These are phyloP conservation scores for Ogataea ramenticola DNA, from an alignment of 805 yeast species.

Conservation along the genomic window DNA sequence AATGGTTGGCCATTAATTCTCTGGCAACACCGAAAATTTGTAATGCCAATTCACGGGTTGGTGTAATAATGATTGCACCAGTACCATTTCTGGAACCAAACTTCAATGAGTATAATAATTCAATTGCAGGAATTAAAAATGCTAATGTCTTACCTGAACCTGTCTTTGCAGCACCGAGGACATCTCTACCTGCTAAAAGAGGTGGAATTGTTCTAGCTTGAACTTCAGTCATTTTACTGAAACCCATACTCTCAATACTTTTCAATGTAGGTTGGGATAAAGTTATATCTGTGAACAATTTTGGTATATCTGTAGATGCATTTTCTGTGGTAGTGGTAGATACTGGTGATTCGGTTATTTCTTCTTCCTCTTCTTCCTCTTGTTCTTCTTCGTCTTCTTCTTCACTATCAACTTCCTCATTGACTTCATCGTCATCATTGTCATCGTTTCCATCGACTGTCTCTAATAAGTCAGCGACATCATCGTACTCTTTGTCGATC, in stretches of 20 bases:
- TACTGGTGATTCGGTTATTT: constrained; percentile 21
- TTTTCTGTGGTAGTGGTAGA: constrained; percentile 3
- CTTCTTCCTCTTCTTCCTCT: constrained; percentile 17
- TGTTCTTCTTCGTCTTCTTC: constrained; percentile 12
- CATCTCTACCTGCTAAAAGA: constrained; percentile 91
- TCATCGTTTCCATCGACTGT: constrained; percentile 14
- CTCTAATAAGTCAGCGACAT: constrained; percentile 42
- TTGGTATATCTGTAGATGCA: constrained; percentile 10
- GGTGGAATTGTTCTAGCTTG: constrained; percentile 97
- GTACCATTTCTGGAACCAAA: constrained; percentile 98
- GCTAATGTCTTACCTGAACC: constrained; percentile 99
- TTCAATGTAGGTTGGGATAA: constrained; percentile 77
- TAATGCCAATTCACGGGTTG: constrained; percentile 95
- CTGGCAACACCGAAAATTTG: constrained; percentile 98
- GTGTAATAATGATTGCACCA: constrained; percentile 92
- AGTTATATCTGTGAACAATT: constrained; percentile 43
- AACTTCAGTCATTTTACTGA: constrained; percentile 85
- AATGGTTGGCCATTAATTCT: constrained; percentile 82
- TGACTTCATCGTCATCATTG: constrained; percentile 17
- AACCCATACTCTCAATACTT: constrained; percentile 85
- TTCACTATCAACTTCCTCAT: constrained; percentile 22
- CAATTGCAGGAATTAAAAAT: constrained; percentile 92
- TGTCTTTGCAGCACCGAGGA: constrained; percentile 98
- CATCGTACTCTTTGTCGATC: constrained; percentile 50
- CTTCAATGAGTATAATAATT: constrained; percentile 78